Evolutionary conservation across 2,329 filamentous ascomycete species (phyloP).

Genomic region (Penicillium expansum): DNA sequence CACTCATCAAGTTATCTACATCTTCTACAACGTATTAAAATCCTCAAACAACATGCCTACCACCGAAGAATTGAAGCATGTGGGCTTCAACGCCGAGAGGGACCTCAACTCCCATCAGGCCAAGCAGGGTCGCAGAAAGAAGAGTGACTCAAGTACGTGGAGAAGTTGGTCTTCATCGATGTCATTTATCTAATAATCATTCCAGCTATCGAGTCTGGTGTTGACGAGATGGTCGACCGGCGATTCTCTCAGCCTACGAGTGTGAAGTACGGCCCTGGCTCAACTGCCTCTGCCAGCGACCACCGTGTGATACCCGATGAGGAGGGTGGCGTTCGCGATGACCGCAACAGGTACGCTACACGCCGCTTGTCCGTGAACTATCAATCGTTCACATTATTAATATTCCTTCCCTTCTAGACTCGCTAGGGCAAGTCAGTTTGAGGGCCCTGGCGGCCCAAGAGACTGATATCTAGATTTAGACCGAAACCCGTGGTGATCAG

Average conservation of each 20-base stretch:
- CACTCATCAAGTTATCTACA: background rate
- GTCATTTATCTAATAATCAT: background rate
- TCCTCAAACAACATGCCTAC: slow-evolving; percentile 20
- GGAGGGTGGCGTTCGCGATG: slow-evolving; percentile 42
- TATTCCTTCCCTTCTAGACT: slow-evolving; percentile 22
- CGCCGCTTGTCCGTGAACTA: background rate
- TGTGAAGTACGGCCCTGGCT: slow-evolving; percentile 39
- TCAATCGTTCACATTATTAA: slow-evolving; percentile 1
- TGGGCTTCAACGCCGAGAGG: slow-evolving; percentile 35
- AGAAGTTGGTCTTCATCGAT: background rate
- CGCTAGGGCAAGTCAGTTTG: slow-evolving; percentile 37
- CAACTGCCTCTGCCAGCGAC: slow-evolving; percentile 37
- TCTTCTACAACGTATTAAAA: background rate
- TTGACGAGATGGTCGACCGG: slow-evolving; percentile 40
- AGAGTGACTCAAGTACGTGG: slow-evolving; percentile 41
- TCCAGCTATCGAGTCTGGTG: slow-evolving; percentile 41
- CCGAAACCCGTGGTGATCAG: slow-evolving; percentile 28
- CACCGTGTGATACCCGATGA: slow-evolving; percentile 42
- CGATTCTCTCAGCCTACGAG: slow-evolving; percentile 36
- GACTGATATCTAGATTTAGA: slow-evolving; percentile 31
- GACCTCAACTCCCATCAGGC: slow-evolving; percentile 43
- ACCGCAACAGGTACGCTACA: slow-evolving; percentile 35
- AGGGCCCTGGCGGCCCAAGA: slow-evolving; percentile 37
- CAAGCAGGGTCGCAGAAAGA: slow-evolving; percentile 39
- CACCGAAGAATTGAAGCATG: slow-evolving; percentile 27